Conservation (phyloP, 305 asterid genomes). For the Solanum hybrid region DNA sequence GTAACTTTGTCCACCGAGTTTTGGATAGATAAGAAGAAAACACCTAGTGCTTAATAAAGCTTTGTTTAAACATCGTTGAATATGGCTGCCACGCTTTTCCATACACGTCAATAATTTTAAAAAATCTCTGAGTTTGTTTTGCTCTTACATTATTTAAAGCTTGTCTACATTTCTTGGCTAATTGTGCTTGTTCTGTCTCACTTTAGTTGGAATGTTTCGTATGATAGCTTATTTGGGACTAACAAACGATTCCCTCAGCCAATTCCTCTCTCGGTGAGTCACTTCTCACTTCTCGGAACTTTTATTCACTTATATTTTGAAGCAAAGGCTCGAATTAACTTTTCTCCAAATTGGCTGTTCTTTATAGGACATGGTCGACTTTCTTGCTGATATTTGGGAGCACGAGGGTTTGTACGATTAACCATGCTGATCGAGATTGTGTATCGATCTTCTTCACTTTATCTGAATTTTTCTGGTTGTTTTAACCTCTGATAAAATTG, state of each 20-base stretch:
- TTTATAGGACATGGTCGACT: conserved; percentile 69
- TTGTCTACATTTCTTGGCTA: neutral
- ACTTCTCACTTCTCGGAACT: neutral
- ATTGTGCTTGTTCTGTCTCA: neutral
- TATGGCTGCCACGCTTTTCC: neutral
- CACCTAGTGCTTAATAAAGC: neutral
- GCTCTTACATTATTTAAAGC: neutral
- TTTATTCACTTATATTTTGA: neutral
- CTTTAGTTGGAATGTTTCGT: conserved; percentile 57
- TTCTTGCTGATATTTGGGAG: conserved; percentile 78
- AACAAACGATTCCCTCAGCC: conserved; percentile 56
- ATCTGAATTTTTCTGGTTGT: neutral
- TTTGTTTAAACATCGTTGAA: neutral
- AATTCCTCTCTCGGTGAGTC: conserved; percentile 68
- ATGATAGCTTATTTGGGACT: conserved; percentile 51
- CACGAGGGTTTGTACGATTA: conserved; percentile 60
- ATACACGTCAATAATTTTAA: neutral
- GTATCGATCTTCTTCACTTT: neutral
- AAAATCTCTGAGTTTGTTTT: neutral
- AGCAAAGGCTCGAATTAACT: neutral
- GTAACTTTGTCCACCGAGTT: neutral
- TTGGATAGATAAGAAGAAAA: neutral
- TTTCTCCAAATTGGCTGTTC: neutral
- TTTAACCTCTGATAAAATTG: neutral
- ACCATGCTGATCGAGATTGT: conserved; percentile 3